Base-by-base conservation (phyloP, 2,329 filamentous ascomycete genomes). In the Fusarium miscanthi region DNA sequence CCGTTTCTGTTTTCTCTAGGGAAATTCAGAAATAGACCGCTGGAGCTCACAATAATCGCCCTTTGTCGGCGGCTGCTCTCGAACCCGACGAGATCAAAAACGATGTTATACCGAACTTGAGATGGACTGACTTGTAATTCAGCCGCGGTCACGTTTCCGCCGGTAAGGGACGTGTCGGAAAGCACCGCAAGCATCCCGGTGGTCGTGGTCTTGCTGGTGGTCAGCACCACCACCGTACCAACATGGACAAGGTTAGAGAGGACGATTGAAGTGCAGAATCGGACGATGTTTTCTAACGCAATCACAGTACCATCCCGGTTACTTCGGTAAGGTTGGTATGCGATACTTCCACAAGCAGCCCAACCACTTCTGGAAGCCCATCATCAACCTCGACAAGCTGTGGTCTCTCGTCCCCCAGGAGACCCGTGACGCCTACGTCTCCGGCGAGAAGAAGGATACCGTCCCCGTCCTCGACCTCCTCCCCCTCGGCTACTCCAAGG, bases 371-470 rank as follows among this genome's bases (percentile, higher is more conserved):
- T 99, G 95, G 96, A 98, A 97, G 89, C 96, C 96, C 78, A 90
- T 94, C 80, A 93, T 99, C 92, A 99, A 99, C 90, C 89, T 99
- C 80, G 96, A 98, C 88, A 99, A 98, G 95, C 93, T 99, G 78
- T 97, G 94, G 94, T 93, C 95, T 70, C 94, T 99, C 82, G 91
- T 99, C 83, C 96, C 97, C 82, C 86, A 87, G 78, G 96, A 99
- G 88, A 91, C 94, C 85, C 95, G 97, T 82, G 94, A 97, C 54
- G 91, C 94, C 86, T 98, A 98, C 90, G 85, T 98, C 81, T 86
- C 86, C 81, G 91, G 93, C 85, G 83, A 85, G 78, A 94, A 94
- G 87, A 91, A 91, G 84, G 94, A 97, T 86, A 97, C 93, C 84
- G 94, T 95, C 75, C 96, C 96, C 83, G 96, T 99, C 83, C 92